A percentile compares a stretch with the other conserved stretches of the same genome.
Conservation (phyloP, 2,329 filamentous ascomycete genomes). For the Neonectria hederae region DNA sequence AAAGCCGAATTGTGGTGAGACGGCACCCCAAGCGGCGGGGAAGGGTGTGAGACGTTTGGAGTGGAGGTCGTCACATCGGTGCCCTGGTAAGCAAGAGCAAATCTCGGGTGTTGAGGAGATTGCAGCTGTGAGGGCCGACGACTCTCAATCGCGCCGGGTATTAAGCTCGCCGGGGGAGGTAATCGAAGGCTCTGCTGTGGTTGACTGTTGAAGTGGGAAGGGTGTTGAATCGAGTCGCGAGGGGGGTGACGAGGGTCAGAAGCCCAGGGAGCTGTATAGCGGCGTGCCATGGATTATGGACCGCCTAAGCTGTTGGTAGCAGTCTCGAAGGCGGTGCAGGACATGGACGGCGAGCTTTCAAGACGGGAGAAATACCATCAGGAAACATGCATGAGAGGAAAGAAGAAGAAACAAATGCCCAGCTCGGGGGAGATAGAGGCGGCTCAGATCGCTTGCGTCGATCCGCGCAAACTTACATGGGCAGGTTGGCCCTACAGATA, state of each 20-base stretch:
- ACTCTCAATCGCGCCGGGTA: slow-evolving; percentile 30
- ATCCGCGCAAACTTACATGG: slow-evolving; percentile 38
- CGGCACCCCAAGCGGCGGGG: slow-evolving; percentile 18
- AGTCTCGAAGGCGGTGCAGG: slow-evolving; percentile 33
- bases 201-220: slow-evolving; percentile 34
- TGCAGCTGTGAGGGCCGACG: slow-evolving; percentile 26
- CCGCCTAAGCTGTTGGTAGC: slow-evolving; percentile 26
- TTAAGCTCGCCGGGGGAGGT: slow-evolving; percentile 40
- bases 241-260: slow-evolving; percentile 31
- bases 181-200: slow-evolving; percentile 41
- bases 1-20: slow-evolving; percentile 20
- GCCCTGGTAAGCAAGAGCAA: slow-evolving; percentile 25
- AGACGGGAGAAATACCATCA: slow-evolving; percentile 23
- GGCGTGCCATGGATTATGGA: slow-evolving; percentile 39
- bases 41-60: slow-evolving; percentile 32
- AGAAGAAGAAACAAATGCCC: slow-evolving; percentile 25
- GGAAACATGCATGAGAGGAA: slow-evolving; percentile 16
- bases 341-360: slow-evolving; percentile 32
- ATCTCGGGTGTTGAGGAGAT: slow-evolving; percentile 21
- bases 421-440: slow-evolving; percentile 30
- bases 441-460: slow-evolving; percentile 37
- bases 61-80: slow-evolving; percentile 24
- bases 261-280: slow-evolving; percentile 35
- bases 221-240: slow-evolving; percentile 37
- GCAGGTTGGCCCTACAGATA: slow-evolving; percentile 23